A percentile compares a stretch with the other conserved stretches of the same genome.
Evolutionary conservation across 2,329 filamentous ascomycete genomes (phyloP).

Genomic region (Apiospora aurea): DNA sequence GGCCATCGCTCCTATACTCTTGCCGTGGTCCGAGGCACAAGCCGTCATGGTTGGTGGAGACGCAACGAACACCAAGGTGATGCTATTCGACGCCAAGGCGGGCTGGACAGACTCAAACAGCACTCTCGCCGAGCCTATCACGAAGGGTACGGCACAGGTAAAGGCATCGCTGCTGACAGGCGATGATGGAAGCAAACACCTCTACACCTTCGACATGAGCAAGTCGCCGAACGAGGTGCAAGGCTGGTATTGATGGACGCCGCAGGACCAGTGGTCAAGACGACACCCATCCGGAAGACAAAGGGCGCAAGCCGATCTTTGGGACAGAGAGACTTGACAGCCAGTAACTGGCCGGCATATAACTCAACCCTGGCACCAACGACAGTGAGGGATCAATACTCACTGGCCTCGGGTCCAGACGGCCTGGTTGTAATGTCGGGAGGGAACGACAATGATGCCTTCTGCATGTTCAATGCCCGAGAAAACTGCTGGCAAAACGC

Average conservation of each 20-base stretch:
- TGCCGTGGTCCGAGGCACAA: conserved; percentile 75
- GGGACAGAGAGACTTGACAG: conserved; percentile 54
- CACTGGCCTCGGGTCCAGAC: conserved; percentile 70
- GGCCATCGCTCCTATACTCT: conserved; percentile 72
- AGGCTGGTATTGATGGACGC: conserved; percentile 72
- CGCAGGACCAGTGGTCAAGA: conserved; percentile 60
- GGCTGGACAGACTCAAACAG: conserved; percentile 75
- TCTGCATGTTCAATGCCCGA: conserved; percentile 79
- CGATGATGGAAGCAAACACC: conserved; percentile 77
- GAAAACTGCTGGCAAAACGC: conserved; percentile 82
- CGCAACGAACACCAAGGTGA: conserved; percentile 70
- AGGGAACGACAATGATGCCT: conserved; percentile 69
- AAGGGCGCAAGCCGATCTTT: conserved; percentile 35
- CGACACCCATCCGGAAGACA: conserved; percentile 47
- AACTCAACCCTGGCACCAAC: conserved; percentile 76
- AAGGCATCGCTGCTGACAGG: conserved; percentile 73
- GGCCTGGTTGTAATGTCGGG: conserved; percentile 82
- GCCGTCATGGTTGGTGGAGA: conserved; percentile 79
- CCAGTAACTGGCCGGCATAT: conserved; percentile 77
- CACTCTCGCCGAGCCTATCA: conserved; percentile 66
- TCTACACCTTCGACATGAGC: conserved; percentile 80
- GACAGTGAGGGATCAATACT: conserved; percentile 70
- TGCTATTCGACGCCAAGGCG: conserved; percentile 69
- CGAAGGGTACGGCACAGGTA: conserved; percentile 62
- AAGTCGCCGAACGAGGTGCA: conserved; percentile 77